phyloP scores from a whole-genome alignment of 805 yeast species.

The Nakazawaea ambrosiae region DNA sequence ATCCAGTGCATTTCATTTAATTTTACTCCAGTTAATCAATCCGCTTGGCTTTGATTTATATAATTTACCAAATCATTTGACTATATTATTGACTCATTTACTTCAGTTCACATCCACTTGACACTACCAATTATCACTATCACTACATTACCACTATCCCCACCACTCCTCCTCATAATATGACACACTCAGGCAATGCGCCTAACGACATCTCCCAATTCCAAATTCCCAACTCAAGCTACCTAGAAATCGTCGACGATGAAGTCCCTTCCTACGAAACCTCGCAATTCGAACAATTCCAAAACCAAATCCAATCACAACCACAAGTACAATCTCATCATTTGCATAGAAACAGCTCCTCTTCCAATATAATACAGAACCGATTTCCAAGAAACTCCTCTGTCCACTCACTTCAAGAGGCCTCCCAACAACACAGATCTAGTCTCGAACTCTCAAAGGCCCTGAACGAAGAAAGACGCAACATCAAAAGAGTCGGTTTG shows the following conservation, averaged over 20 bases:
- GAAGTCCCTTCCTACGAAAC: slow-evolving; percentile 10
- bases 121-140: no score
- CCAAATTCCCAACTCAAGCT: slow-evolving; percentile 3
- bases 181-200: no score
- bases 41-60: no score
- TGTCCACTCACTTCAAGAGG: slow-evolving; percentile 1
- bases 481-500: slow-evolving; percentile 55
- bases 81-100: no score
- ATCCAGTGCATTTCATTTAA: no score
- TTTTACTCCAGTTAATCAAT: no score
- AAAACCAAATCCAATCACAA: neutral
- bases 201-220: neutral
- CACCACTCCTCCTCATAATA: no score
- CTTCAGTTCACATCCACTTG: no score
- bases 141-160: no score
- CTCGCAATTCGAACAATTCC: slow-evolving; percentile 6
- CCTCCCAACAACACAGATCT: neutral
- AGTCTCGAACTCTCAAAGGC: neutral
- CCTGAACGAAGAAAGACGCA: slow-evolving; percentile 8
- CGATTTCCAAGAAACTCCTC: slow-evolving; percentile 5
- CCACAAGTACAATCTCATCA: neutral
- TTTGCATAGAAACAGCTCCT: slow-evolving; percentile 1
- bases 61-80: no score
- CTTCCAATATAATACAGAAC: slow-evolving; percentile 1
- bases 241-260: slow-evolving; percentile 9